Evolutionary conservation across 192 early-diverging fungal genomes (phyloP), one percentile per base, ranked within the genome.

Genomic region (Coemansia sp.): DNA sequence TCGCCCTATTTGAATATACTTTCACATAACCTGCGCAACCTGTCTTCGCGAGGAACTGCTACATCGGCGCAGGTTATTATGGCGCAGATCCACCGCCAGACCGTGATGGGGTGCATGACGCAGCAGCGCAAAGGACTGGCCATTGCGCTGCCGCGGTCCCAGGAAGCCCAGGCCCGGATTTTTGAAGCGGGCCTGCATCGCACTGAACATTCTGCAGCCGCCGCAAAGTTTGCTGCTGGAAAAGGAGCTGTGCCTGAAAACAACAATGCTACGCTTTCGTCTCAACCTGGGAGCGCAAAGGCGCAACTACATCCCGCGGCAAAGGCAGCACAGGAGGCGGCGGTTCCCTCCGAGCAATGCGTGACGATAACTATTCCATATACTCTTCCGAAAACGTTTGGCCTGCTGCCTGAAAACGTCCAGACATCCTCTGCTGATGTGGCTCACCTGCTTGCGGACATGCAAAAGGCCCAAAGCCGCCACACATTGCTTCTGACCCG

Each of bases 51-150:
- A 21, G 44, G 32, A 3, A 58, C 22, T 23, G n/a, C 58, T 3
- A 16, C 61, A 9, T 61, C 69, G 3, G 69, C 64, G 11, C 60
- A 62, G 16, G 53, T 53, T 0, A 44, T 67, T 10, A 56, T 66
- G 64, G 74, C 74, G 0, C 69, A 71, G 65, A 31, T 77, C n/a
- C 68, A 62, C 54, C 60, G 68, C 31, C 75, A 71, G 44, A 52
- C 65, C 2, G 48, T 63, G 30, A 58, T 49, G 5, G 58, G 75
- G 5, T 23, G 62, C 18, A 31, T 61, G 27, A 64, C 75, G 2
- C 65, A 77, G 55, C 68, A 77, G 40, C 73, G 65, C 58, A 54
- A 57, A 4, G 75, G 67, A 6, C 48, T 67, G 6, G 60, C 74
- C 2, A 56, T 65, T 50, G 58, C 58, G 5, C 45, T 60, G 21